A percentile compares a stretch with the other conserved stretches of the same genome.
These are phyloP conservation scores for Acorus gramineus DNA, from an alignment of 106 monocot genomes.

Conservation along the genomic window DNA sequence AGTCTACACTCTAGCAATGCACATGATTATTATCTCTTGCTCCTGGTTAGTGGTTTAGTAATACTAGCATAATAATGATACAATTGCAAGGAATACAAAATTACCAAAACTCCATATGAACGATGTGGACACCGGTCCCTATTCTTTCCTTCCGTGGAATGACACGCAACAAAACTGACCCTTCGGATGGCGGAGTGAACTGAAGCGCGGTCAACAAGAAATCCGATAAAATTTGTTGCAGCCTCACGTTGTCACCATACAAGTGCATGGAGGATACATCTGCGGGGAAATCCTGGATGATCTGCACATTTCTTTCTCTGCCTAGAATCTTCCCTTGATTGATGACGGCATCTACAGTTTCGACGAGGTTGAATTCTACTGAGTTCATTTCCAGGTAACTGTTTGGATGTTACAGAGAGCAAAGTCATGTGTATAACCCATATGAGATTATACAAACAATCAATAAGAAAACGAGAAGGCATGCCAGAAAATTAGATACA, in stretches of 20 bases:
- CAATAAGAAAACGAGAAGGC: too few species aligned
- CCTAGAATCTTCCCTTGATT: constrained; percentile 58
- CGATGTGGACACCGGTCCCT: constrained; percentile 54
- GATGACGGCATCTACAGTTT: constrained; percentile 52
- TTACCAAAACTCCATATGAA: constrained; percentile 76
- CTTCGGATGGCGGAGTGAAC: constrained; percentile 45
- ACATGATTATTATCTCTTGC: too few species aligned
- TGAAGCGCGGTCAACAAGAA: constrained; percentile 53
- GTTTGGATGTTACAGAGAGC: constrained; percentile 14
- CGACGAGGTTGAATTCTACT: constrained; percentile 64
- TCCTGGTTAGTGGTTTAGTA: too few species aligned
- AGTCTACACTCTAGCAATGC: too few species aligned
- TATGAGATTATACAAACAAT: too few species aligned
- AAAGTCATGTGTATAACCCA: neutral
- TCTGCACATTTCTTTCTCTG: constrained; percentile 37
- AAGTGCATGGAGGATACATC: constrained; percentile 59
- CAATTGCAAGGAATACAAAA: neutral
- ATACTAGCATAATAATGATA: too few species aligned
- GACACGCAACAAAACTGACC: constrained; percentile 45
- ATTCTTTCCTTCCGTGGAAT: constrained; percentile 48
- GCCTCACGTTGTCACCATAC: constrained; percentile 73
- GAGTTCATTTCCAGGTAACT: constrained; percentile 70
- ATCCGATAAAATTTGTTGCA: constrained; percentile 75
- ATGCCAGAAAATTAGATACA: too few species aligned
- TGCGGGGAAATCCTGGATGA: constrained; percentile 53